Conservation (phyloP, 2,329 filamentous ascomycete species). For the Fusarium illudens region DNA sequence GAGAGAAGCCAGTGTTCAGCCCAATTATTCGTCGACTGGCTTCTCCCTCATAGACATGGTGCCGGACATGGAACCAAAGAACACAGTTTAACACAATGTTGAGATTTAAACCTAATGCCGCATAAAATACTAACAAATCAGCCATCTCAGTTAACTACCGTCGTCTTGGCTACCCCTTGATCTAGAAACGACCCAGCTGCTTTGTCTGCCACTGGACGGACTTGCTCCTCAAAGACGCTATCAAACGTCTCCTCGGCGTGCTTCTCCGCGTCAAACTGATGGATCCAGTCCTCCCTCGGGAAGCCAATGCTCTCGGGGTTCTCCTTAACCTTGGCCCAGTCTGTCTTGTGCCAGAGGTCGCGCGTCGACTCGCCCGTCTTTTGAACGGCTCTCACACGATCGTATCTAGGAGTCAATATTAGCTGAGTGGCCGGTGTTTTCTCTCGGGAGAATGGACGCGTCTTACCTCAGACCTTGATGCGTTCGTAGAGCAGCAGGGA, state of each 20-base stretch:
- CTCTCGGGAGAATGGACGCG: fast-evolving
- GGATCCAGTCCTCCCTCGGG: constrained; percentile 35
- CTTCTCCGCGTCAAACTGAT: constrained; percentile 30
- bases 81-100: background rate
- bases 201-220: background rate
- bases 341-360: constrained; percentile 36
- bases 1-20: background rate
- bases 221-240: background rate
- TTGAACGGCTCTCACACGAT: constrained; percentile 32
- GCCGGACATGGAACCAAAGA: background rate
- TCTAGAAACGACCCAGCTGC: background rate
- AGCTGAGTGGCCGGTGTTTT: background rate
- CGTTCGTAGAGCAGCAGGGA: constrained; percentile 20
- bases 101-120: background rate
- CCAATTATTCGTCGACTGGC: fast-evolving
- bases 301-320: constrained; percentile 25
- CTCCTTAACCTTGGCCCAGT: constrained; percentile 29
- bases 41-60: background rate
- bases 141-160: background rate
- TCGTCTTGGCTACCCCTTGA: background rate
- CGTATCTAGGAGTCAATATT: constrained; percentile 7
- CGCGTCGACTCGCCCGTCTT: constrained; percentile 34
- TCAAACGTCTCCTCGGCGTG: constrained; percentile 33
- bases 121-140: background rate
- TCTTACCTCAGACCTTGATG: constrained; percentile 28